Conservation (phyloP, 2,329 filamentous ascomycete species). For the Claviceps maximensis region DNA sequence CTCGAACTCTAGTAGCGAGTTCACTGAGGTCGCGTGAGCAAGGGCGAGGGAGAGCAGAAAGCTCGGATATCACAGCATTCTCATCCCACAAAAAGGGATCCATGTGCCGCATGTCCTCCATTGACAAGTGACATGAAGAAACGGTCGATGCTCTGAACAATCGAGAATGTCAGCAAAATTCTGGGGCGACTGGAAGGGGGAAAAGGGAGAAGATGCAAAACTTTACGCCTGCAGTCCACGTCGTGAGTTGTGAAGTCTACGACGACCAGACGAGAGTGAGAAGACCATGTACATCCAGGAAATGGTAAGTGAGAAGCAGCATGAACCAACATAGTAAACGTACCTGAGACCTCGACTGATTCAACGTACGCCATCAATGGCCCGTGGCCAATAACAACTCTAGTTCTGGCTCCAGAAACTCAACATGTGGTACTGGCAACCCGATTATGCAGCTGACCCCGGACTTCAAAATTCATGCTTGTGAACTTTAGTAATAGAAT, state of each 20-base stretch:
- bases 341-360: neutral
- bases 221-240: neutral
- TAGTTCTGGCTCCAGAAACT: neutral
- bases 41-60: constrained; percentile 43
- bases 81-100: constrained; percentile 69
- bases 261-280: neutral
- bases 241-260: neutral
- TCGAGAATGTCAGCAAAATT: neutral
- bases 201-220: neutral
- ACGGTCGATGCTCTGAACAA: neutral
- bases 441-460: neutral
- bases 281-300: neutral
- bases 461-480: neutral
- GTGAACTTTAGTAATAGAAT: neutral
- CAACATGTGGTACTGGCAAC: neutral
- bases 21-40: constrained; percentile 34
- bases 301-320: neutral
- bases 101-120: constrained; percentile 17
- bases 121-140: constrained; percentile 8
- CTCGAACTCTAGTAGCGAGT: constrained; percentile 42
- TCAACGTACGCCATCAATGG: neutral
- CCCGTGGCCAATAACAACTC: neutral
- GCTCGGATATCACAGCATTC: constrained; percentile 50
- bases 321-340: neutral
- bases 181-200: neutral